A percentile compares a stretch with the other conserved stretches of the same genome.
Conservation (phyloP, 371 early-diverging fungal species). For the Mucor plumbeus region DNA sequence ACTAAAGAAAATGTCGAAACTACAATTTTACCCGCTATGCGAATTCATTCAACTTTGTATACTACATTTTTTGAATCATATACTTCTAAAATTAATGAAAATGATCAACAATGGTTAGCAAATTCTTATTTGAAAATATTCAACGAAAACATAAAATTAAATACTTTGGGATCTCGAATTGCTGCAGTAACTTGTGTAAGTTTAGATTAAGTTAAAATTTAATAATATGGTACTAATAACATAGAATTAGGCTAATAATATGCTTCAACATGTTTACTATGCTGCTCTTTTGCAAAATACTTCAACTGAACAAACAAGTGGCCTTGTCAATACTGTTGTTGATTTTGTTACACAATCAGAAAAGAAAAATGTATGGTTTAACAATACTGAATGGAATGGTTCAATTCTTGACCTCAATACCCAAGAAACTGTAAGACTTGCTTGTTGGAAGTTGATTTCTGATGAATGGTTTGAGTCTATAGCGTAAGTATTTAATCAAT, state of each 20-base stretch:
- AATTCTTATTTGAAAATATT: conserved; percentile 8
- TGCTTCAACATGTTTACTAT: conserved; percentile 47
- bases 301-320: conserved; percentile 7
- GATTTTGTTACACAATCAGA: conserved; percentile 29
- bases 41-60: conserved; percentile 53
- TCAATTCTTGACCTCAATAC: conserved; percentile 31
- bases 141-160: background rate
- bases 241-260: conserved; percentile 30
- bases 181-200: conserved; percentile 16
- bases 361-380: conserved; percentile 1
- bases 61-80: conserved; percentile 51
- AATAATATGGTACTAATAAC: background rate
- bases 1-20: conserved; percentile 8
- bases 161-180: conserved; percentile 15
- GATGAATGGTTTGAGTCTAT: conserved; percentile 65
- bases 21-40: conserved; percentile 50
- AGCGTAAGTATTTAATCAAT: conserved; percentile 30
- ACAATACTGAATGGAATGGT: conserved; percentile 49
- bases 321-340: conserved; percentile 27
- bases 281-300: conserved; percentile 10
- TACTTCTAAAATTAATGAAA: conserved; percentile 27
- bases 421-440: conserved; percentile 42
- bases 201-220: background rate
- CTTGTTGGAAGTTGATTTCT: conserved; percentile 58
- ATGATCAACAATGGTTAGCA: conserved; percentile 22